Conservation (phyloP, 106 monocot genomes). For the Apostasia ramifera region DNA sequence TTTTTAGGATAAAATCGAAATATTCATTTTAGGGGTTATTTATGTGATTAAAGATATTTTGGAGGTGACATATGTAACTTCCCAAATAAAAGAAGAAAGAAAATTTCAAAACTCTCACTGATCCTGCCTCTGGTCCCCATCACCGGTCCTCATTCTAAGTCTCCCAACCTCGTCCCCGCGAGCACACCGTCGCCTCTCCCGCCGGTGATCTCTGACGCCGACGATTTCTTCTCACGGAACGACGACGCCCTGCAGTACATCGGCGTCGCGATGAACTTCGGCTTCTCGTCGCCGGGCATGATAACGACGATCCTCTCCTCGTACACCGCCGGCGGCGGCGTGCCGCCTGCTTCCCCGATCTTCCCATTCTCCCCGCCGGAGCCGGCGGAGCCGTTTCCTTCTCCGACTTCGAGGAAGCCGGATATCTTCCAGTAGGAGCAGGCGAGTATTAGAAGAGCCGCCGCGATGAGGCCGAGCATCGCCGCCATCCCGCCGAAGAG, state of each 20-base stretch:
- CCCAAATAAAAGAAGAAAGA: no score
- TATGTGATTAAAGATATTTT: no score
- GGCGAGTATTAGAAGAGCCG: constrained; percentile 15
- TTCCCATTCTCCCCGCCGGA: not conserved
- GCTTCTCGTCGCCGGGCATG: constrained; percentile 31
- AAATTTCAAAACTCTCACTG: no score
- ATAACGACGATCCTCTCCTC: constrained; percentile 20
- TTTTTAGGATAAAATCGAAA: no score
- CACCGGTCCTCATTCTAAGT: not conserved
- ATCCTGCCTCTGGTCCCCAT: not conserved
- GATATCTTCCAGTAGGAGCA: constrained; percentile 23
- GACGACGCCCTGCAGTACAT: not conserved
- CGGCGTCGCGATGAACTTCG: constrained; percentile 20
- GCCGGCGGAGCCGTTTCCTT: not conserved
- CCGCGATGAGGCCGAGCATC: constrained; percentile 21
- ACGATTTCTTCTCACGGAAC: not conserved
- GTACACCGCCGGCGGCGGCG: not conserved
- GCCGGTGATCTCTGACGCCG: not conserved
- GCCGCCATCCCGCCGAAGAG: constrained; percentile 31
- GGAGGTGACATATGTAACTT: no score
- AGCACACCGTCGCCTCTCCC: not conserved
- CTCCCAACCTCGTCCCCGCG: not conserved
- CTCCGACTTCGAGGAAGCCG: not conserved
- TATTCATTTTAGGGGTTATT: no score
- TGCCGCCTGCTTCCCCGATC: not conserved